phyloP scores from a whole-genome alignment of 2,329 filamentous ascomycete species.

The Dactylonectria estremocensis region DNA sequence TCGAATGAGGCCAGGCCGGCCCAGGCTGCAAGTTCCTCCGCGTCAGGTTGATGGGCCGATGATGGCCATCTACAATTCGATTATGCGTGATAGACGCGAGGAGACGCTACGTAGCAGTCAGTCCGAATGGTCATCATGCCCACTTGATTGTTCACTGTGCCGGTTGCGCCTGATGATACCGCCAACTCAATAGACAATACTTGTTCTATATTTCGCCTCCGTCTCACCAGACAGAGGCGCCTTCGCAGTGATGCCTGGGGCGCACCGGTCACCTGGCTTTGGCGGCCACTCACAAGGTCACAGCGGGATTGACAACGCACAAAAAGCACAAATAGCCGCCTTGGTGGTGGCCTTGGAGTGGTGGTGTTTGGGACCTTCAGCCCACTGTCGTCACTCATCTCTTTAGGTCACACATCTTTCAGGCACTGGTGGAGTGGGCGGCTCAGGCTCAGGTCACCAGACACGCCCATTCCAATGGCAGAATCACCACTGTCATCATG shows the following conservation, averaged over 20 bases:
- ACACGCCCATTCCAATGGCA: conserved; percentile 40
- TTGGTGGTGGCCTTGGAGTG: conserved; percentile 18
- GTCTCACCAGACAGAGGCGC: conserved; percentile 16
- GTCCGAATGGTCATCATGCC: conserved; percentile 26
- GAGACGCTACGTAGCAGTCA: conserved; percentile 34
- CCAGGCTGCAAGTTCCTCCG: conserved; percentile 26
- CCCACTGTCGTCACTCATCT: conserved; percentile 44
- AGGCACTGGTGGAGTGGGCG: conserved; percentile 30
- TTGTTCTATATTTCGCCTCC: conserved; percentile 16
- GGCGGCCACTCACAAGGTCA: conserved; percentile 31
- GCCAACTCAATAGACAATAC: conserved; percentile 10
- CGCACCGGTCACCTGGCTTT: conserved; percentile 28
- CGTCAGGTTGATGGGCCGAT: conserved; percentile 40
- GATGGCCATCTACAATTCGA: conserved; percentile 30
- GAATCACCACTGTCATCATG: conserved; percentile 34
- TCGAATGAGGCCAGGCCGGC: conserved; percentile 40
- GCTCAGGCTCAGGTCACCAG: conserved; percentile 46
- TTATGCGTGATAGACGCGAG: conserved; percentile 24
- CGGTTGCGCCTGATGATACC: conserved; percentile 24
- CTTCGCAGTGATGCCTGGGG: conserved; percentile 29
- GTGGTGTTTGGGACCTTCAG: conserved; percentile 38
- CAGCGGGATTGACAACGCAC: conserved; percentile 33
- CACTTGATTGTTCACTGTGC: conserved; percentile 22
- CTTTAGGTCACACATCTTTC: conserved; percentile 27
- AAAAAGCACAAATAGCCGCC: conserved; percentile 15